phyloP scores from a whole-genome alignment of 2,329 filamentous ascomycete genomes.

The Hypocrella siamensis region DNA sequence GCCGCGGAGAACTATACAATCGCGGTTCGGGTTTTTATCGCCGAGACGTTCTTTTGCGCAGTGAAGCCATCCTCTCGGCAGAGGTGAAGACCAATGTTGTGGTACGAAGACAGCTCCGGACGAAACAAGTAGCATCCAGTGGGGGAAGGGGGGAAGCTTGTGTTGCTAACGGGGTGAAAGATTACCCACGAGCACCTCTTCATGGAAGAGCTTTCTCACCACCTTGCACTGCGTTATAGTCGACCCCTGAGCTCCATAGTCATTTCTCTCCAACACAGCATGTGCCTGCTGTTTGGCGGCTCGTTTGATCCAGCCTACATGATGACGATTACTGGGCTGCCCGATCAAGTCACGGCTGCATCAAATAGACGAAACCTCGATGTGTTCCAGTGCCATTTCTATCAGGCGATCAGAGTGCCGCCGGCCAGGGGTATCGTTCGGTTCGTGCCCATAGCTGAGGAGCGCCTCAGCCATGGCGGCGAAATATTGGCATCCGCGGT shows the following conservation, averaged over 20 bases:
- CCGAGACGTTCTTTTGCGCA: neutral
- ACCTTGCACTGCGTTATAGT: slow-evolving; percentile 60
- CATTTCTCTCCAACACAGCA: slow-evolving; percentile 60
- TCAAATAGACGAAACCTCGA: slow-evolving; percentile 70
- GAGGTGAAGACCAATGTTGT: slow-evolving; percentile 17
- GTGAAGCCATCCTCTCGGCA: slow-evolving; percentile 1
- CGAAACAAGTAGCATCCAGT: no score
- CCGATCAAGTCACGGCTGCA: slow-evolving; percentile 50
- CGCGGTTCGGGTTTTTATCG: neutral
- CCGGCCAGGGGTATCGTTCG: slow-evolving; percentile 55
- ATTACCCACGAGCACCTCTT: slow-evolving; percentile 62
- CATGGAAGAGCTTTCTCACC: slow-evolving; percentile 56
- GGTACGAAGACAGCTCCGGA: slow-evolving; percentile 6
- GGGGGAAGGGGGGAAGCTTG: neutral
- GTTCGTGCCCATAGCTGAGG: slow-evolving; percentile 54
- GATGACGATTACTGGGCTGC: slow-evolving; percentile 56
- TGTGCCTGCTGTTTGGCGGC: slow-evolving; percentile 59
- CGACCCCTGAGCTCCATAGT: slow-evolving; percentile 59
- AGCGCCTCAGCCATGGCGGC: slow-evolving; percentile 56
- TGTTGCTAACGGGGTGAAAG: slow-evolving; percentile 19
- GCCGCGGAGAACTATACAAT: neutral
- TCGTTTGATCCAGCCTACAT: slow-evolving; percentile 68
- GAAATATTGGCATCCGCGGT: slow-evolving; percentile 51
- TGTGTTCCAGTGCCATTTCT: slow-evolving; percentile 62
- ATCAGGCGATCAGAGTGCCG: slow-evolving; percentile 51